Evolutionary conservation across 371 early-diverging fungal genomes (phyloP), one percentile per base, ranked within the genome.

Genomic region (Mucor lusitanicus): DNA sequence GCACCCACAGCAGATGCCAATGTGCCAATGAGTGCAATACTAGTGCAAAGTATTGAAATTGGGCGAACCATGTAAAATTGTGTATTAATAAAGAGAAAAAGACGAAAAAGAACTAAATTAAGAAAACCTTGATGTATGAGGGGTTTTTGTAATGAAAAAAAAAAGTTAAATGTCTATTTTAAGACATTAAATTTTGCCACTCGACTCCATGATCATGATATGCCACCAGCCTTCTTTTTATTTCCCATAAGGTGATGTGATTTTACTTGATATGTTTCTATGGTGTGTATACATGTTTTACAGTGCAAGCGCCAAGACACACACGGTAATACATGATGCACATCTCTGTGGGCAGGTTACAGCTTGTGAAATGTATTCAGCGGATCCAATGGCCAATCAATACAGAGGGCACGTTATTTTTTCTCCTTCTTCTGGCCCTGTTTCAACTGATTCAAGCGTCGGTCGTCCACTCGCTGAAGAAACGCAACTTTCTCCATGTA

Each of bases 401-500:
- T 59, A 50, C 25, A 7, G 23, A 12, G 21, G 23, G 40, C 57
- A 65, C 59, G 59, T 48, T 65, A 40, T 48, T 59, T 48, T 39
- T 68, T 59, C 32, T 60, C 50, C 60, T 74, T 73, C 64, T 63
- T 73, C 65, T 78, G 80, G 6, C 81, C 84, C 28, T 72, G 44
- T 60, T 83, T 83, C 19, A 84, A 61, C 13, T 84, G 80, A 42
- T 69, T 73, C 13, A 79, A 68, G 39, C 86, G 80, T 48, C 87
- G 70, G 42, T 88, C 87, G 64, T 88, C 86, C 25, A 86, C 79
- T 55, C 90, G 75, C 30, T 87, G 74, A 33, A 89, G 68, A 69
- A 88, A 89, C 15, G 79, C 87, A 9, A 84, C 84, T 67, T 88
- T 89, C 56, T 89, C 90, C 77, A 87, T 76, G 65, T 85, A 88